phyloP scores from a whole-genome alignment of 768 basidiomycete genomes.

The Mycena epipterygia region DNA sequence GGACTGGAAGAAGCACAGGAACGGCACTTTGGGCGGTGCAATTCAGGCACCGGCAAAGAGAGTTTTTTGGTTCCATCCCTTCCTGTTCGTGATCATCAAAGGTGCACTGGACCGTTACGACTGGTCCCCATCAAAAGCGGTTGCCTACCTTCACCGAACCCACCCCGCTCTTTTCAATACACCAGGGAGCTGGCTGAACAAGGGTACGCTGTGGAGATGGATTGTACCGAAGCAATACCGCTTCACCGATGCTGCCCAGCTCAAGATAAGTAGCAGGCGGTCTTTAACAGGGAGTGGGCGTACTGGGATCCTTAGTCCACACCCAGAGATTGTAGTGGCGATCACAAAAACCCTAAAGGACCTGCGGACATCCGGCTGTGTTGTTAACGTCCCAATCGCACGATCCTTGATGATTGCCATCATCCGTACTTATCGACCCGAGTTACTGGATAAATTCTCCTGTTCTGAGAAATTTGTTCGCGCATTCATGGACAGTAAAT shows the following conservation, averaged over 20 bases:
- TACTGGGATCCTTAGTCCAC: background rate
- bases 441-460: background rate
- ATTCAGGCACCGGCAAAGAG: background rate
- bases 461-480: slow-evolving; percentile 9
- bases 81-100: background rate
- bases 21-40: background rate
- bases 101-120: background rate
- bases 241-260: background rate
- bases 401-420: background rate
- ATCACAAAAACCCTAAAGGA: background rate
- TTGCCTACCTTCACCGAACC: background rate
- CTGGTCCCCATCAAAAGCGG: background rate
- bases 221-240: background rate
- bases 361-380: background rate
- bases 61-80: slow-evolving; percentile 4
- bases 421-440: background rate
- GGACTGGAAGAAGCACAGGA: background rate
- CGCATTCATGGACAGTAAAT: background rate
- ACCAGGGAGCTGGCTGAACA: background rate
- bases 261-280: background rate
- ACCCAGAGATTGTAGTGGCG: background rate
- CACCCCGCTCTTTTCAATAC: slow-evolving; percentile 2
- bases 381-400: slow-evolving; percentile 3
- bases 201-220: background rate
- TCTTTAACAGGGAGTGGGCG: background rate